A percentile compares a stretch with the other conserved stretches of the same genome.
These are phyloP conservation scores for Orbilia quercus DNA, from an alignment of 2,329 filamentous ascomycete species.

Conservation along the genomic window DNA sequence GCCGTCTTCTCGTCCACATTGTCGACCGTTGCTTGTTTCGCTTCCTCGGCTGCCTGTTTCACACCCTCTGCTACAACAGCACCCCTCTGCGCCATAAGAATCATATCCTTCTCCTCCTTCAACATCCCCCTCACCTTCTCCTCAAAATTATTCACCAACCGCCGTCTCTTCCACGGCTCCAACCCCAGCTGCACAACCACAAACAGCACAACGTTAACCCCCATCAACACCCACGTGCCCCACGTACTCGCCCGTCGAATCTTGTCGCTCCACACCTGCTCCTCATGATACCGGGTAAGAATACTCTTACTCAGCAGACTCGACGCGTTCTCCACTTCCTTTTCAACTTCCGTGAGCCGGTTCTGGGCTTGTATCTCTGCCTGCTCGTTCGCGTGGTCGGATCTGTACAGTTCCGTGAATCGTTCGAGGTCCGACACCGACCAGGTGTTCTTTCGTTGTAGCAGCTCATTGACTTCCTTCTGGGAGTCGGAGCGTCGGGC, in stretches of 20 bases:
- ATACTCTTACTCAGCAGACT: constrained; percentile 83
- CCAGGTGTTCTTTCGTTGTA: constrained; percentile 95
- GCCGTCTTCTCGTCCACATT: constrained; percentile 4
- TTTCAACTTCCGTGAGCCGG: constrained; percentile 78
- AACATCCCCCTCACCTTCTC: constrained; percentile 77
- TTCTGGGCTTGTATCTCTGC: constrained; percentile 79
- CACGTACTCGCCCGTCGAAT: constrained; percentile 96
- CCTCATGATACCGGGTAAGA: constrained; percentile 92
- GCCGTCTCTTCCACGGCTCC: constrained; percentile 87
- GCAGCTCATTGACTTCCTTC: constrained; percentile 91
- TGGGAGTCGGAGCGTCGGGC: constrained; percentile 86
- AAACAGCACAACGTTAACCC: constrained; percentile 90
- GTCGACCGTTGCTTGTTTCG: neutral
- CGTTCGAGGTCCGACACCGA: constrained; percentile 86
- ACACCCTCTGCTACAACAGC: constrained; percentile 5
- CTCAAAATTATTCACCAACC: constrained; percentile 84
- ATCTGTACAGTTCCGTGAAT: constrained; percentile 91
- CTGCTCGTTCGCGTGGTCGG: constrained; percentile 92
- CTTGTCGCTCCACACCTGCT: constrained; percentile 99
- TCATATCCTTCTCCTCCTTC: constrained; percentile 74
- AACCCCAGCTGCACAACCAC: constrained; percentile 86
- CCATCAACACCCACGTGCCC: constrained; percentile 99
- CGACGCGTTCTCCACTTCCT: constrained; percentile 79
- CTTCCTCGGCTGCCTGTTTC: neutral
- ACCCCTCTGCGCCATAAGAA: constrained; percentile 40